Conservation (phyloP, 2,329 filamentous ascomycete species). For the Byssochlamys sp. region DNA sequence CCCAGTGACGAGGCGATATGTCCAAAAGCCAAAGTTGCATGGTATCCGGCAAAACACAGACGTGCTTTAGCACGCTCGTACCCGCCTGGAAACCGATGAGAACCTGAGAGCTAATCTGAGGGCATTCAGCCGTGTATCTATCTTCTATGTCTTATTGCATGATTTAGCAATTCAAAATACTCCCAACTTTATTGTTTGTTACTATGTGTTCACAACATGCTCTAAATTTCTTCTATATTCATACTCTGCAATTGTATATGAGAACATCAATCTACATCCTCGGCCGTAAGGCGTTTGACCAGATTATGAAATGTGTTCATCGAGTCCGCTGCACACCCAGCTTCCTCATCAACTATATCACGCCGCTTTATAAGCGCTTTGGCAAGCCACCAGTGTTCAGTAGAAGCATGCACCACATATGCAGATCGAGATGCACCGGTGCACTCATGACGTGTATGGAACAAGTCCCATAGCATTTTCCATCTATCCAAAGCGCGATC, state of each 20-base stretch:
- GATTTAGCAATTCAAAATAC: background rate
- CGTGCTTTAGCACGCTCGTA: constrained; percentile 6
- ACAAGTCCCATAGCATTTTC: background rate
- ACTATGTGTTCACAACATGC: background rate
- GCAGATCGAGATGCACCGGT: background rate
- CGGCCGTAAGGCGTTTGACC: background rate
- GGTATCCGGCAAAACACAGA: constrained; percentile 27
- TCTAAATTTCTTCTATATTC: background rate
- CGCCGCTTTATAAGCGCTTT: background rate
- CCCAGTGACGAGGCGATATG: constrained; percentile 31
- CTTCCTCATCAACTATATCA: background rate
- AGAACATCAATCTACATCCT: background rate
- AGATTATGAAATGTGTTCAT: background rate
- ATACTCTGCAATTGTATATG: background rate
- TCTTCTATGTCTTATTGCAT: background rate
- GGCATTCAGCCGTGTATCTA: constrained; percentile 8
- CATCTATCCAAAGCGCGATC: background rate
- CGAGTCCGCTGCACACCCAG: background rate
- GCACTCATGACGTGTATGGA: background rate
- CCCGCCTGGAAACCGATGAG: constrained; percentile 34
- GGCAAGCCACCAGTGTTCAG: background rate
- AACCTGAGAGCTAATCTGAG: constrained; percentile 41
- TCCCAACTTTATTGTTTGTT: background rate
- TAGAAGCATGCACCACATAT: background rate
- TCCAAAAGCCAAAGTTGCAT: constrained; percentile 39